Evolutionary conservation across 2,329 filamentous ascomycete species (phyloP).

Genomic region (Calonectria pseudoreteaudii): DNA sequence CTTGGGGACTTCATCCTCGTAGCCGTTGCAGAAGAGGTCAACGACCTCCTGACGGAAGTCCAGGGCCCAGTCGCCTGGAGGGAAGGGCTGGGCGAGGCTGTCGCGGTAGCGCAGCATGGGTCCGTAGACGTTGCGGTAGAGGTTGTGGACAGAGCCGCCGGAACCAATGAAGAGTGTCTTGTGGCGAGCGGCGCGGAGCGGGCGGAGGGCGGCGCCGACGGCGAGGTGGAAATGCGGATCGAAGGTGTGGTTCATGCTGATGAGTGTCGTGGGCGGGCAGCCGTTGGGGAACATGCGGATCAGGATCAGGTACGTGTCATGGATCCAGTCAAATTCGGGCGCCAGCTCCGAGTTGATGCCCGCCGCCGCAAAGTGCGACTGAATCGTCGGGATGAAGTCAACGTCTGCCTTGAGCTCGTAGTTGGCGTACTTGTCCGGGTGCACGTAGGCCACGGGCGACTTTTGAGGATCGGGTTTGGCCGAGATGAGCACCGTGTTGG

Average conservation of each 20-base stretch:
- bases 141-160: constrained; percentile 76
- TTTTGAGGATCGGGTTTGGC: constrained; percentile 71
- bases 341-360: constrained; percentile 17
- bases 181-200: constrained; percentile 16
- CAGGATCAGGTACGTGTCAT: constrained; percentile 76
- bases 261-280: constrained; percentile 72
- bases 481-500: constrained; percentile 64
- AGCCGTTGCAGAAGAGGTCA: constrained; percentile 60
- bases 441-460: constrained; percentile 74
- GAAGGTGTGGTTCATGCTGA: constrained; percentile 39
- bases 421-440: constrained; percentile 72
- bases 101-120: constrained; percentile 70
- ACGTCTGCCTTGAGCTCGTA: constrained; percentile 73
- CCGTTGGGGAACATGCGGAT: constrained; percentile 75
- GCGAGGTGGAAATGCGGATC: constrained; percentile 41
- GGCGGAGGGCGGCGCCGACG: constrained; percentile 32
- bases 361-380: constrained; percentile 9
- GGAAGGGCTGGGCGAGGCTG: constrained; percentile 25
- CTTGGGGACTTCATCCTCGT: constrained; percentile 46
- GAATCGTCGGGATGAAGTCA: constrained; percentile 27
- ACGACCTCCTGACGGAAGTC: constrained; percentile 75
- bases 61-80: constrained; percentile 61
- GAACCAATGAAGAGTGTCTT: constrained; percentile 65
- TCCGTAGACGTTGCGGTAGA: constrained; percentile 75
- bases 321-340: constrained; percentile 75